Conservation (phyloP, 768 basidiomycete species). For the Leccinellum luteum region DNA sequence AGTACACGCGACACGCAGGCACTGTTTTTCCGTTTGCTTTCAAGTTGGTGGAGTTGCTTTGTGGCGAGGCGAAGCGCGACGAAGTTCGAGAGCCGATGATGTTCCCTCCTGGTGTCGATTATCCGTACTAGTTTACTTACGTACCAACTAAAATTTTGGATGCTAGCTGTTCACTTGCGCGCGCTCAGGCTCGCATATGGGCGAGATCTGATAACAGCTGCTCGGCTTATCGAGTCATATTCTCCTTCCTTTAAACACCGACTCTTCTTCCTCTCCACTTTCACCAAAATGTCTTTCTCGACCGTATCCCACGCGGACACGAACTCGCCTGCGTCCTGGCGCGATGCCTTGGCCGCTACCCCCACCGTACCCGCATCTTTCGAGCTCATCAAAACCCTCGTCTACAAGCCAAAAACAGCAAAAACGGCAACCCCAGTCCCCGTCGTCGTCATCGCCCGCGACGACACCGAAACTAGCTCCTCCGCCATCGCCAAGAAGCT, state of each 20-base stretch:
- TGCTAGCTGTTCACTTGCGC: slow-evolving; percentile 23
- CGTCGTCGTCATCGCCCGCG: slow-evolving; percentile 82
- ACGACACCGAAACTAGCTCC: slow-evolving; percentile 81
- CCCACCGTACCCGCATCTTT: slow-evolving; percentile 54
- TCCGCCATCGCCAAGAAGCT: slow-evolving; percentile 74
- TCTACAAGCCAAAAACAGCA: slow-evolving; percentile 97
- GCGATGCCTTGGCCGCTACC: slow-evolving; percentile 58
- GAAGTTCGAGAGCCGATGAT: slow-evolving; percentile 68
- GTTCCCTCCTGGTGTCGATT: slow-evolving; percentile 58
- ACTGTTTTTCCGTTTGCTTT: slow-evolving; percentile 78
- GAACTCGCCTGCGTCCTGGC: slow-evolving; percentile 74
- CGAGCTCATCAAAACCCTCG: slow-evolving; percentile 81
- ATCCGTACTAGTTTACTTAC: slow-evolving; percentile 25
- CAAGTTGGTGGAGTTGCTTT: slow-evolving; percentile 68
- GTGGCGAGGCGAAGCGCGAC: slow-evolving; percentile 57
- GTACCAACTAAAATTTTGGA: slow-evolving; percentile 19
- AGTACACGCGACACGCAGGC: slow-evolving; percentile 36
- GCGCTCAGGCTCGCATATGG: slow-evolving; percentile 12
- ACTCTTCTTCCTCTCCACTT: slow-evolving; percentile 9
- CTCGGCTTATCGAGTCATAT: neutral
- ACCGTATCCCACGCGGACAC: slow-evolving; percentile 58
- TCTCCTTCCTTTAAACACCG: slow-evolving; percentile 17
- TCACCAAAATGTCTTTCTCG: slow-evolving; percentile 34
- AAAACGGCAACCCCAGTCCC: slow-evolving; percentile 83
- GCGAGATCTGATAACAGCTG: slow-evolving; percentile 20